Evolutionary conservation across 2,329 filamentous ascomycete genomes (phyloP).

Genomic region (Stagonosporopsis vannaccii): DNA sequence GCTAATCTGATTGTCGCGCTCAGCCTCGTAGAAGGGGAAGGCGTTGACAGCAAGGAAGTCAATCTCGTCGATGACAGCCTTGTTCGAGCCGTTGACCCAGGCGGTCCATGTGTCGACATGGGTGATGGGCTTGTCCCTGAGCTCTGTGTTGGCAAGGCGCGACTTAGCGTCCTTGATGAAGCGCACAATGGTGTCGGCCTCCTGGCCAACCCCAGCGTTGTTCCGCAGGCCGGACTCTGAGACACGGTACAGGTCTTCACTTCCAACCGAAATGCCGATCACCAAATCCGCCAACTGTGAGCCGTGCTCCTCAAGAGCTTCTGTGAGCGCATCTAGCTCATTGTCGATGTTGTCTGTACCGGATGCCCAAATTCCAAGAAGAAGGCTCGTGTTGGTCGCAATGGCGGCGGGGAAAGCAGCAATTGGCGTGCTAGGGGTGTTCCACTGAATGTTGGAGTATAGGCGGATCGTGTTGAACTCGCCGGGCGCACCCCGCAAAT

Average conservation of each 20-base stretch:
- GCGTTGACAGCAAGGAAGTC: slow-evolving; percentile 49
- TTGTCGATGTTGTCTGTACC: slow-evolving; percentile 54
- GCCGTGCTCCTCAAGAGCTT: slow-evolving; percentile 45
- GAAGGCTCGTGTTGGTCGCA: slow-evolving; percentile 45
- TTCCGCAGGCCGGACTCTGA: slow-evolving; percentile 71
- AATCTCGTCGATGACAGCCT: slow-evolving; percentile 44
- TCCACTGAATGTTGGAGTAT: slow-evolving; percentile 75
- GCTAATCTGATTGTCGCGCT: slow-evolving; percentile 46
- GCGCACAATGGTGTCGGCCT: slow-evolving; percentile 66
- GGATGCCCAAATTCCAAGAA: slow-evolving; percentile 58
- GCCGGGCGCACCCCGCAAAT: slow-evolving; percentile 66
- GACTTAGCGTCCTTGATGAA: slow-evolving; percentile 59
- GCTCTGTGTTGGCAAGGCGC: slow-evolving; percentile 67
- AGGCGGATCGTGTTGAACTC: slow-evolving; percentile 74
- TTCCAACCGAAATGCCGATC: slow-evolving; percentile 48
- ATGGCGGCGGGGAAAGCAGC: slow-evolving; percentile 51
- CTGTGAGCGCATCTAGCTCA: slow-evolving; percentile 44
- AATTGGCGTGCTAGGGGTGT: slow-evolving; percentile 69
- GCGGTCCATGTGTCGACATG: slow-evolving; percentile 51
- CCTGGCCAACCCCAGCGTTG: slow-evolving; percentile 67
- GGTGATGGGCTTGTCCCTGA: slow-evolving; percentile 59
- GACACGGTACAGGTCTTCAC: slow-evolving; percentile 68
- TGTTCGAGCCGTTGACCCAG: slow-evolving; percentile 47
- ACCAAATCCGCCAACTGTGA: slow-evolving; percentile 60
- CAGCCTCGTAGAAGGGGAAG: slow-evolving; percentile 49